Conservation (phyloP, 306 rosid species). For the Cicer pinnatifidum region DNA sequence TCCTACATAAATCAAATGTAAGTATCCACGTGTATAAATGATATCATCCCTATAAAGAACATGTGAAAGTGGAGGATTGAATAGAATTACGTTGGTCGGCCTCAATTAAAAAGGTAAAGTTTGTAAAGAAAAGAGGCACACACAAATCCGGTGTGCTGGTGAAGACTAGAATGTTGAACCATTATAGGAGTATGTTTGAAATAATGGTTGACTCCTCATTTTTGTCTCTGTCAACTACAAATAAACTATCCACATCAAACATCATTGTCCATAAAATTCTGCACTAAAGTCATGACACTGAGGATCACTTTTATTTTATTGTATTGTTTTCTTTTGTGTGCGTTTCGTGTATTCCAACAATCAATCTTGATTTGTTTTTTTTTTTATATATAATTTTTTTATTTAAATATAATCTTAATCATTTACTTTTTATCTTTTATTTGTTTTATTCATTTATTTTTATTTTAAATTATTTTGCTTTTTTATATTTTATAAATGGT, state of each 20-base stretch:
- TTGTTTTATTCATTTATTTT: too few species aligned
- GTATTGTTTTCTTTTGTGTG: slow-evolving; percentile 12
- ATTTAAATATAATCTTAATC: too few species aligned
- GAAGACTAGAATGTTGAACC: slow-evolving; percentile 59
- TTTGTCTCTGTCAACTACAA: slow-evolving; percentile 42
- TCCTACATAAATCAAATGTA: too few species aligned
- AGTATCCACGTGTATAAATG: too few species aligned
- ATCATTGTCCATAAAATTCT: slow-evolving; percentile 49
- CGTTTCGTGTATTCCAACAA: neutral
- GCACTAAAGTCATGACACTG: slow-evolving; percentile 39
- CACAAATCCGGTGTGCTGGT: slow-evolving; percentile 54
- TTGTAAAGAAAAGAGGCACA: slow-evolving; percentile 42
- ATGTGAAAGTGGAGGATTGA: slow-evolving; percentile 68
- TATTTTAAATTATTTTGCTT: too few species aligned
- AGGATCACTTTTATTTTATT: slow-evolving; percentile 33
- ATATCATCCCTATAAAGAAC: too few species aligned
- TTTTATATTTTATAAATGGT: too few species aligned
- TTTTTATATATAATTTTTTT: too few species aligned
- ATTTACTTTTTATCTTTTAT: too few species aligned
- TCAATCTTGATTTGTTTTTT: neutral
- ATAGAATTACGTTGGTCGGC: slow-evolving; percentile 96
- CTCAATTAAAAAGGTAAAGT: slow-evolving; percentile 62
- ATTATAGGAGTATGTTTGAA: neutral
- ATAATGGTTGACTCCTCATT: slow-evolving; percentile 54
- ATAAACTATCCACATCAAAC: slow-evolving; percentile 38